phyloP scores from a whole-genome alignment of 1,139 yeast genomes.

The Zygoascus hellenicus region DNA sequence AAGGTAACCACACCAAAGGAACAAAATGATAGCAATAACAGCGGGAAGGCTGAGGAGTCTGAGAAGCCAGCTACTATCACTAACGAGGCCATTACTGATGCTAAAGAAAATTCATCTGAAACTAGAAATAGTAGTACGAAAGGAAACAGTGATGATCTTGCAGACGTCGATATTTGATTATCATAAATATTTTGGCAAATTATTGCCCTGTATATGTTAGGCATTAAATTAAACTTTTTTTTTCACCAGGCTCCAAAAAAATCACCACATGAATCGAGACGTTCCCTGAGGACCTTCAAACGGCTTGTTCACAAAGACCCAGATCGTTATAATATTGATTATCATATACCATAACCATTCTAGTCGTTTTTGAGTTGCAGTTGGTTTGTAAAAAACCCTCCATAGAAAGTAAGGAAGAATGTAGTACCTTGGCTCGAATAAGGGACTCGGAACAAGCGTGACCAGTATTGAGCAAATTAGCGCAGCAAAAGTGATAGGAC shows the following conservation, averaged over 20 bases:
- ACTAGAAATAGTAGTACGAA: neutral
- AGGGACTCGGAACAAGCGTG: slow-evolving; percentile 80
- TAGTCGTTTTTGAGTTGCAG: slow-evolving; percentile 18
- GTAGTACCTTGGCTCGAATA: slow-evolving; percentile 90
- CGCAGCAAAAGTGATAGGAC: slow-evolving; percentile 10
- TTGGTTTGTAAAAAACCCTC: slow-evolving; percentile 36
- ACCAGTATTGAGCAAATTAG: slow-evolving; percentile 41
- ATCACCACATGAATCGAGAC: slow-evolving; percentile 86
- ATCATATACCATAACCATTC: slow-evolving; percentile 60
- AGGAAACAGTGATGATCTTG: slow-evolving; percentile 5
- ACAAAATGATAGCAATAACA: neutral
- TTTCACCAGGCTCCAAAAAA: neutral
- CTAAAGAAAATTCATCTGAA: no score
- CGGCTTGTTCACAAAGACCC: slow-evolving; percentile 54
- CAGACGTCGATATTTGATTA: slow-evolving; percentile 9
- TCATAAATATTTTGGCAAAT: neutral
- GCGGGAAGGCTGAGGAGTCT: neutral
- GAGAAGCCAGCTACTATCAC: neutral
- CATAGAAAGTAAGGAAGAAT: slow-evolving; percentile 74
- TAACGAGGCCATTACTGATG: neutral
- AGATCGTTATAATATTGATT: slow-evolving; percentile 49
- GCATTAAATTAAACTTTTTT: slow-evolving; percentile 1
- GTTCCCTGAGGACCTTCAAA: slow-evolving; percentile 57
- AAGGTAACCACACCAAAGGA: neutral
- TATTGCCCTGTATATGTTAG: neutral